A percentile compares a stretch with the other conserved stretches of the same genome.
Conservation (phyloP, 208 protist genomes). For the Entamoeba moshkovskii region DNA sequence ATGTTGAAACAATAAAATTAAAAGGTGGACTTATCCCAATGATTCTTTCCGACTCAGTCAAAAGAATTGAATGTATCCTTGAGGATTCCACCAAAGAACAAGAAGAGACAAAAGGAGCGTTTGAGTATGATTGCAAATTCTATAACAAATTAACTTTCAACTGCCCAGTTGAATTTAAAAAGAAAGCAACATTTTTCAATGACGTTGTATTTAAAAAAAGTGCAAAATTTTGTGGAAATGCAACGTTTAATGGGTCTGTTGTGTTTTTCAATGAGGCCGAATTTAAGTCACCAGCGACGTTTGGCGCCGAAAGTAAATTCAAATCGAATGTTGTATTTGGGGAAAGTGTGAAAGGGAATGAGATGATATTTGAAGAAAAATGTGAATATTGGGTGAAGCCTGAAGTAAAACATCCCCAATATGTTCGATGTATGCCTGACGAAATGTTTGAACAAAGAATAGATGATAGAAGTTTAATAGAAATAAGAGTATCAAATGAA, state of each 20-base stretch:
- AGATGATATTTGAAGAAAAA: not conserved
- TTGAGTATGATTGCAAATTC: not conserved
- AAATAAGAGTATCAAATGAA: not conserved
- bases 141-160: not conserved
- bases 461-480: not conserved
- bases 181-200: not conserved
- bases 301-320: not conserved
- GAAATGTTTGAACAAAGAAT: not conserved
- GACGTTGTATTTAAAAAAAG: not conserved
- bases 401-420: not conserved
- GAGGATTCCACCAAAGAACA: not conserved
- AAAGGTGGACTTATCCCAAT: not conserved
- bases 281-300: not conserved
- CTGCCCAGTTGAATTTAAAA: not conserved
- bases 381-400: not conserved
- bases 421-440: not conserved
- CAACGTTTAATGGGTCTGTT: not conserved
- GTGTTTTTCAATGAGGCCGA: not conserved
- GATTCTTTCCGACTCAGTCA: not conserved
- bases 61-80: not conserved
- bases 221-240: not conserved
- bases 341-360: not conserved
- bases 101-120: not conserved
- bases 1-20: not conserved
- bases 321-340: not conserved